Percentiles rank a stretch among this genome's conserved stretches.
Conservation (phyloP, 441 rosid species). For the Metrosideros polymorpha region DNA sequence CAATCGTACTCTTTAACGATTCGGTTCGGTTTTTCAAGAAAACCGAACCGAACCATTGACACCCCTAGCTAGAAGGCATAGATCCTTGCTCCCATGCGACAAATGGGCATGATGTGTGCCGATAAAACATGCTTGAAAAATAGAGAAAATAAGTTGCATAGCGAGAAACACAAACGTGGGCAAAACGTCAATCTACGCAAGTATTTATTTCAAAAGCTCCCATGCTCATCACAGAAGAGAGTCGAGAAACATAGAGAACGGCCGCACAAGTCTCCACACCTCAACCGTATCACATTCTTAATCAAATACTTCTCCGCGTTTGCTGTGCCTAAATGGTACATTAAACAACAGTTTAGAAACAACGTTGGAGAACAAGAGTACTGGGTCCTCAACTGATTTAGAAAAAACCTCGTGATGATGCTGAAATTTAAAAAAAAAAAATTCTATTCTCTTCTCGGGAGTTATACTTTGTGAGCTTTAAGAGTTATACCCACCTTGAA, state of each 20-base stretch:
- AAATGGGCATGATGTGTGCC: background rate
- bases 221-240: background rate
- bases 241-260: background rate
- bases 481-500: conserved; percentile 33
- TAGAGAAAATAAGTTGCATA: background rate
- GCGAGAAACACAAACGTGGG: background rate
- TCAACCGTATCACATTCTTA: background rate
- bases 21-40: no score
- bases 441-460: background rate
- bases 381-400: background rate
- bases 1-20: no score
- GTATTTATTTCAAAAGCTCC: background rate
- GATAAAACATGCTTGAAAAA: background rate
- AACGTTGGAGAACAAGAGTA: background rate
- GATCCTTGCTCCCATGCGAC: background rate
- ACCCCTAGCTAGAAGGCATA: background rate
- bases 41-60: no score
- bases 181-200: background rate
- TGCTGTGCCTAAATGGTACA: background rate
- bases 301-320: background rate
- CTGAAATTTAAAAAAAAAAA: no score
- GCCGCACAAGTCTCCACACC: background rate
- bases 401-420: background rate
- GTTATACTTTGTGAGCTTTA: background rate
- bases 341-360: background rate